Percentiles rank a stretch among this genome's conserved stretches.
Conservation (phyloP, 148 eudicot genomes). For the Persicaria tinctoria region DNA sequence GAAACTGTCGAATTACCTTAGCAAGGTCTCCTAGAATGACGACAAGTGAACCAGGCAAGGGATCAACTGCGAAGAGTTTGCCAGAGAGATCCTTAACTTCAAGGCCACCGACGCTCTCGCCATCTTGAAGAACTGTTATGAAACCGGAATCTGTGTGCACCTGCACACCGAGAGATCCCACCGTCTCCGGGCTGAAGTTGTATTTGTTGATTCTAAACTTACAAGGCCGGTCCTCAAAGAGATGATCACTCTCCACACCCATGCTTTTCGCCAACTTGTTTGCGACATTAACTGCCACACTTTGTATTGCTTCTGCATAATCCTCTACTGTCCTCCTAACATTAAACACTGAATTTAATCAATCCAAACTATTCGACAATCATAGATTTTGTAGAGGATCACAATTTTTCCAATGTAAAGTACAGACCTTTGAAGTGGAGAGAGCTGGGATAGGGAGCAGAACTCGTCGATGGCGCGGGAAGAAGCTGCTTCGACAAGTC, state of each 20-base stretch:
- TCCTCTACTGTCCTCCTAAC: slow-evolving; percentile 38
- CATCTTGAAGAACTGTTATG: slow-evolving; percentile 68
- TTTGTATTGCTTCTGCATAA: slow-evolving; percentile 49
- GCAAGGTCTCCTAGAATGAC: slow-evolving; percentile 69
- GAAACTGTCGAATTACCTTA: slow-evolving; percentile 27
- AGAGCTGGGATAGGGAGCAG: no score
- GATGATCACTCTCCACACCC: slow-evolving; percentile 28
- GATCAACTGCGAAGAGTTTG: slow-evolving; percentile 43
- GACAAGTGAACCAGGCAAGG: slow-evolving; percentile 49
- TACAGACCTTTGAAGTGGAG: no score
- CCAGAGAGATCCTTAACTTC: slow-evolving; percentile 58
- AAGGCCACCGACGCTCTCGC: slow-evolving; percentile 64
- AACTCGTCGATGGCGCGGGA: no score
- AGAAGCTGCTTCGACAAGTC: no score
- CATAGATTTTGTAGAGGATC: no score
- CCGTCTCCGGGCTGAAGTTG: slow-evolving; percentile 40
- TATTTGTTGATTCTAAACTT: slow-evolving; percentile 73
- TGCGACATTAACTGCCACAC: slow-evolving; percentile 34
- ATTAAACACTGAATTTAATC: no score
- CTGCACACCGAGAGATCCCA: slow-evolving; percentile 55
- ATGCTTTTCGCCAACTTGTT: slow-evolving; percentile 34
- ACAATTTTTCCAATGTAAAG: no score
- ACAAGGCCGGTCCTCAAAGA: slow-evolving; percentile 50
- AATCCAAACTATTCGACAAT: no score
- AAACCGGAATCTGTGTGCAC: slow-evolving; percentile 75